Conservation (phyloP, 768 basidiomycete genomes). For the Trametopsis cervina region DNA sequence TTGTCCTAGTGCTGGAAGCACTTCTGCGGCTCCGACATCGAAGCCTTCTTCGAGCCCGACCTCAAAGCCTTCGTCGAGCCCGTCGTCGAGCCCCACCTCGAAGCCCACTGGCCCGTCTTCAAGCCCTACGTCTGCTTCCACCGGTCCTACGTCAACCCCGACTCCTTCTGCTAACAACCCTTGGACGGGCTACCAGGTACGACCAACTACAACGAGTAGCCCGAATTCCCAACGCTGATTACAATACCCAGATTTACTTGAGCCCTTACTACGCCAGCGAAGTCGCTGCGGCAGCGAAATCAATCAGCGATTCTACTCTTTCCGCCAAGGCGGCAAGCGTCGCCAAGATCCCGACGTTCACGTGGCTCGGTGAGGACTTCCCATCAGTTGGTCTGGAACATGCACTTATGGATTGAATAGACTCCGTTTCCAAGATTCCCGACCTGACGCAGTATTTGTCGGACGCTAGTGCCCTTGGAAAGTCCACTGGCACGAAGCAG, state of each 20-base stretch:
- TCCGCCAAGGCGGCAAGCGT: conserved; percentile 45
- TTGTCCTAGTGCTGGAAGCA: conserved; percentile 11
- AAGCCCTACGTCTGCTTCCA: conserved; percentile 21
- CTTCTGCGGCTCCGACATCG: conserved; percentile 10
- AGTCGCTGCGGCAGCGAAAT: conserved; percentile 40
- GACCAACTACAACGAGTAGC: conserved; percentile 1
- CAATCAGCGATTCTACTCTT: conserved; percentile 41
- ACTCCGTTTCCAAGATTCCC: conserved; percentile 47
- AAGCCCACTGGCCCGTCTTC: conserved; percentile 9
- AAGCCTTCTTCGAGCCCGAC: conserved; percentile 8
- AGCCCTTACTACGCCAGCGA: conserved; percentile 52
- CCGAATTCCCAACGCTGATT: not conserved
- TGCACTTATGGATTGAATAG: conserved; percentile 15
- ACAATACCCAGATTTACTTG: conserved; percentile 35
- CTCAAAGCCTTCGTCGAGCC: conserved; percentile 8
- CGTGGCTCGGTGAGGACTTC: conserved; percentile 34
- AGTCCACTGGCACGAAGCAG: conserved; percentile 40
- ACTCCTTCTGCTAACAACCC: conserved; percentile 45
- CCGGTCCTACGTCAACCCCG: conserved; percentile 22
- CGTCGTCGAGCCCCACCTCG: conserved; percentile 13
- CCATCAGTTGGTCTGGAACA: not conserved
- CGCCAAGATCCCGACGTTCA: conserved; percentile 56
- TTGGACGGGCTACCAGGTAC: conserved; percentile 40
- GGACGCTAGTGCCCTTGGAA: conserved; percentile 39
- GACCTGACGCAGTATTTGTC: conserved; percentile 51